Percentiles rank a stretch among this genome's conserved stretches.
These are phyloP conservation scores for Ophiostoma piceae DNA, from an alignment of 2,329 filamentous ascomycete genomes.

Conservation along the genomic window DNA sequence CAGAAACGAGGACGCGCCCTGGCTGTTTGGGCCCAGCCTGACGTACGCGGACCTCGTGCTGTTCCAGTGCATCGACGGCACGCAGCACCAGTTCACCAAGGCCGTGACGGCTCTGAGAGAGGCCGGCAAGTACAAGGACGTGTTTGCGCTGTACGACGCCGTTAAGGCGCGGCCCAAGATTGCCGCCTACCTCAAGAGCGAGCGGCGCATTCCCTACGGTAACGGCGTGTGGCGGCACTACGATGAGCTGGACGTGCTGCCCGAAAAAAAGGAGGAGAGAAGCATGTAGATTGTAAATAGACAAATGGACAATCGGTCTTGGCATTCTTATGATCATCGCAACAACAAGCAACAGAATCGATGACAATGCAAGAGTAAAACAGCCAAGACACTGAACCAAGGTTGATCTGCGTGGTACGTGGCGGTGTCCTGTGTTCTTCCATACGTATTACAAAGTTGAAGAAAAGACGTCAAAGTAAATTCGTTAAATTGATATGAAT, in stretches of 20 bases:
- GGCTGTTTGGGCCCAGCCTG: conserved; percentile 59
- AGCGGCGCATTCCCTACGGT: conserved; percentile 56
- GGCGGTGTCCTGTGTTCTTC: not conserved
- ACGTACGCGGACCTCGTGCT: conserved; percentile 70
- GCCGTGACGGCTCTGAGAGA: conserved; percentile 51
- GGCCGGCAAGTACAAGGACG: conserved; percentile 51
- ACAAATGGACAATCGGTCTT: not conserved
- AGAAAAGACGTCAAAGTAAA: not conserved
- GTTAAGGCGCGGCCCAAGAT: conserved; percentile 60
- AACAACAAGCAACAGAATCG: not conserved
- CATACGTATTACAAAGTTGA: no score
- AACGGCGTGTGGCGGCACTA: conserved; percentile 68
- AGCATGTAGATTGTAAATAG: not conserved
- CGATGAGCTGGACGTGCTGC: conserved; percentile 59
- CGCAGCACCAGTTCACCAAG: conserved; percentile 65
- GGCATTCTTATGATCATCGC: not conserved
- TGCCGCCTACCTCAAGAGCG: conserved; percentile 63
- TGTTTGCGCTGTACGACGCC: conserved; percentile 60
- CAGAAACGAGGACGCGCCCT: conserved; percentile 45
- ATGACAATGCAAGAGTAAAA: not conserved
- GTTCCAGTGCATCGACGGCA: conserved; percentile 61
- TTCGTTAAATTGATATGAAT: not conserved
- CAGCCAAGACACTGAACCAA: not conserved
- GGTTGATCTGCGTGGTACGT: not conserved
- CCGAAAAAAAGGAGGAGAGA: conserved; percentile 8